A percentile compares a stretch with the other conserved stretches of the same genome.
Conservation (phyloP, 129 eudicot genomes). For the Arctium minus region DNA sequence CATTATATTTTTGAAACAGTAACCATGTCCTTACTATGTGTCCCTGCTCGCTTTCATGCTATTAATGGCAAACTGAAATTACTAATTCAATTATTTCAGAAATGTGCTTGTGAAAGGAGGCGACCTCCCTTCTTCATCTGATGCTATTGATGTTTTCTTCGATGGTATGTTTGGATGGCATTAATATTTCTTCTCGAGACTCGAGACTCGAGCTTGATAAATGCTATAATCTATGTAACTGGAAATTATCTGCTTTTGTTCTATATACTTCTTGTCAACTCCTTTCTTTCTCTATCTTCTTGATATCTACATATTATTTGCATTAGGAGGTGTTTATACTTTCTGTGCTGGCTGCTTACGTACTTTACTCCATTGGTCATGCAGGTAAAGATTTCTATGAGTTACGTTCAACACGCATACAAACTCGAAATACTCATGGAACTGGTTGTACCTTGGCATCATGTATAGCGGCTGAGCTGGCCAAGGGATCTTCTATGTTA, state of each 20-base stretch:
- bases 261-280: background rate
- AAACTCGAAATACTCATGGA: conserved; percentile 82
- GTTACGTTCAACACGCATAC: conserved; percentile 63
- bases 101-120: conserved; percentile 96
- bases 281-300: background rate
- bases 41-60: background rate
- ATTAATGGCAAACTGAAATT: background rate
- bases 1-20: background rate
- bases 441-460: conserved; percentile 97
- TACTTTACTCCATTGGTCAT: background rate
- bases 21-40: background rate
- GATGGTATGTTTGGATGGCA: conserved; percentile 46
- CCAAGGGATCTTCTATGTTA: conserved; percentile 77
- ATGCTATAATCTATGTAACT: background rate
- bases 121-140: conserved; percentile 69
- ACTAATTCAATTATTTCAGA: conserved; percentile 36
- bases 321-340: background rate
- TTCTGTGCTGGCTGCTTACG: background rate
- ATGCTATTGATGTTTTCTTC: conserved; percentile 87
- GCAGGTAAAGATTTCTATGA: conserved; percentile 72
- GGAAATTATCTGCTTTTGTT: conserved; percentile 8
- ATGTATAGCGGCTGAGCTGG: conserved; percentile 94
- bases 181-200: background rate
- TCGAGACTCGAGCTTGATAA: background rate
- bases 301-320: background rate